Percentiles rank a stretch among this genome's conserved stretches.
phyloP scores from a whole-genome alignment of 352 stramenopile genomes.

The Globisporangium nodosum region DNA sequence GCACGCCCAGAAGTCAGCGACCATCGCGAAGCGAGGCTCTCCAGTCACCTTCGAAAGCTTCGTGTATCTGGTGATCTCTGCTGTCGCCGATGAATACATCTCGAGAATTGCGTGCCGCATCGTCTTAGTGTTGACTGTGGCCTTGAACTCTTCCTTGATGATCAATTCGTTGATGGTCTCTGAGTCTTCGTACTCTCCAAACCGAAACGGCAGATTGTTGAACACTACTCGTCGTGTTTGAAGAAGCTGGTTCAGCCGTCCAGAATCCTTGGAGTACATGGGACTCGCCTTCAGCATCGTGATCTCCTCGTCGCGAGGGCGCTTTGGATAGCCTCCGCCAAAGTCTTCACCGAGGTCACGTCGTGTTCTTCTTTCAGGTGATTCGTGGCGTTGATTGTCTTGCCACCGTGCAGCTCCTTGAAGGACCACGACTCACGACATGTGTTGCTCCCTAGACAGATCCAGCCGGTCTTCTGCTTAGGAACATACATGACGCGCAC shows the following conservation, averaged over 20 bases:
- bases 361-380: background rate
- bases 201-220: conserved; percentile 1
- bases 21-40: background rate
- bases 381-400: background rate
- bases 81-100: background rate
- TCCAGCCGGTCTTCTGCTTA: background rate
- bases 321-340: background rate
- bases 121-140: background rate
- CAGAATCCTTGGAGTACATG: background rate
- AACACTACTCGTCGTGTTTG: background rate
- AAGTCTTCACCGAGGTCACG: background rate
- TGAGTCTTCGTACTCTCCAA: conserved; percentile 1
- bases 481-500: background rate
- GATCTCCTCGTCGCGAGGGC: background rate
- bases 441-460: background rate
- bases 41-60: background rate
- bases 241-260: background rate
- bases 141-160: conserved; percentile 1
- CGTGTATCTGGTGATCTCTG: background rate
- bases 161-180: background rate
- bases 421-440: background rate
- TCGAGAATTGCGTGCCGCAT: background rate
- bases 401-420: background rate
- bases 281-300: background rate
- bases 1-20: conserved; percentile 4